Base-by-base conservation (phyloP, 139 green algal genomes). In the Spirogloea muscicola region DNA sequence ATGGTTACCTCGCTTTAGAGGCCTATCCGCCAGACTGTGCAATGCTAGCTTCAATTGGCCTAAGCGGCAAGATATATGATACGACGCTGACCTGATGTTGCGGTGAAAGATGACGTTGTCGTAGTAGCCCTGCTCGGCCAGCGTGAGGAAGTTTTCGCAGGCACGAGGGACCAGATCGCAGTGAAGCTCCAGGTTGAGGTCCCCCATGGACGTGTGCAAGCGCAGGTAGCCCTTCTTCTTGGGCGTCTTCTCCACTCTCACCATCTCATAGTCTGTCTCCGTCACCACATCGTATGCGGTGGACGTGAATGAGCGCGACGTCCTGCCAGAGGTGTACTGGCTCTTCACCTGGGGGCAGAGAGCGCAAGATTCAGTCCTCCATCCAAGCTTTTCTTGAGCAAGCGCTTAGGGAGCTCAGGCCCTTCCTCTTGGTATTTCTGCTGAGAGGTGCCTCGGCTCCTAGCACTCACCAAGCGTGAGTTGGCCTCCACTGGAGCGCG, bases 91-190 rank as follows among this genome's bases (percentile, higher is more conserved):
- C 66, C 44, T 29, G n/a, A 98, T 96, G 76, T 51, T 89, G 31
- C 93, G 83, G 86, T 98, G 94, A 77, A 98, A 98, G 2, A 86
- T 41, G 0, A 85, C 90, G 58, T 70, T 84, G 31, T 91, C 77
- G 83, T 97, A 99, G 87, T 97, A 99, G 46, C 91, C 88, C 55
- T 86, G 83, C 72, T 91, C 87, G 13, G 79, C 87, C 57, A 97
- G 86, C 21, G 85, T 88, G 21, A 98, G 58, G 81, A 97, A 98
- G 87, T 98, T 98, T 75, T 98, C 94, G 77, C 90, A 96, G 25
- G 94, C 93, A 42, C 84, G 65, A 0, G 92, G 92, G 10, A 55
- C 58, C 0, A 82, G 2, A 37, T 82, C 67, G 3, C 75, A 82
- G 37, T 82, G 75, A 29, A 82, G 68, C 75, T 82, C 75, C 31